These are phyloP conservation scores for Chimonanthus salicifolius DNA, from an alignment of 164 flowering plant species.

Conservation along the genomic window DNA sequence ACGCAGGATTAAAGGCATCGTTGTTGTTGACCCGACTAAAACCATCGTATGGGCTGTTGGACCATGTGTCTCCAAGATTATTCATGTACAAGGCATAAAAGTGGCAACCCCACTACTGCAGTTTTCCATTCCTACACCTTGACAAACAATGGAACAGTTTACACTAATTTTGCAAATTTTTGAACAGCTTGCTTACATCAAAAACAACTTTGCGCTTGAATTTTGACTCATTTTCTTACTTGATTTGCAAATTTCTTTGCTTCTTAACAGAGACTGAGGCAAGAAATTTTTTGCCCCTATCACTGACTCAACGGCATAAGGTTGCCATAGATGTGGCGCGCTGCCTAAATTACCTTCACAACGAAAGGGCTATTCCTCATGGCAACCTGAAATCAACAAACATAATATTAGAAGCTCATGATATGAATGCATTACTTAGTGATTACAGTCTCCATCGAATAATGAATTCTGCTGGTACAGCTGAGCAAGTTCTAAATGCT, in stretches of 20 bases:
- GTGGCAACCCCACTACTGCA: too few species aligned
- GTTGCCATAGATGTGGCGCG: slow-evolving; percentile 49
- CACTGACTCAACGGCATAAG: slow-evolving; percentile 39
- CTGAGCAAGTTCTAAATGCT: slow-evolving; percentile 66
- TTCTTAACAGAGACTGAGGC: slow-evolving; percentile 35
- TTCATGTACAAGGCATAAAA: too few species aligned
- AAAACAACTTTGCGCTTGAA: too few species aligned
- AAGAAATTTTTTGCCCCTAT: slow-evolving; percentile 33
- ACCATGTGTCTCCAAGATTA: too few species aligned
- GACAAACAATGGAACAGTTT: too few species aligned
- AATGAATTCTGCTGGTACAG: slow-evolving; percentile 62
- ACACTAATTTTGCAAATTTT: too few species aligned
- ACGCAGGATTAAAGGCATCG: too few species aligned
- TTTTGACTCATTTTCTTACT: not conserved
- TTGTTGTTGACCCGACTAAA: too few species aligned
- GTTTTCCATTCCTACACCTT: too few species aligned
- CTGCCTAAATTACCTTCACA: slow-evolving; percentile 63
- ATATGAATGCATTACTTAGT: slow-evolving; percentile 37
- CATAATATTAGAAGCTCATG: slow-evolving; percentile 41
- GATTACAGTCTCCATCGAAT: slow-evolving; percentile 76
- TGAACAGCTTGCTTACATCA: too few species aligned
- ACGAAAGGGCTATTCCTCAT: slow-evolving; percentile 63
- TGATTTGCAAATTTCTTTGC: not conserved
- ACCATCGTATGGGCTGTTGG: too few species aligned
- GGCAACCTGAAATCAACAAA: slow-evolving; percentile 78